These are phyloP conservation scores for Russula vinacea DNA, from an alignment of 768 basidiomycete genomes.

Conservation along the genomic window DNA sequence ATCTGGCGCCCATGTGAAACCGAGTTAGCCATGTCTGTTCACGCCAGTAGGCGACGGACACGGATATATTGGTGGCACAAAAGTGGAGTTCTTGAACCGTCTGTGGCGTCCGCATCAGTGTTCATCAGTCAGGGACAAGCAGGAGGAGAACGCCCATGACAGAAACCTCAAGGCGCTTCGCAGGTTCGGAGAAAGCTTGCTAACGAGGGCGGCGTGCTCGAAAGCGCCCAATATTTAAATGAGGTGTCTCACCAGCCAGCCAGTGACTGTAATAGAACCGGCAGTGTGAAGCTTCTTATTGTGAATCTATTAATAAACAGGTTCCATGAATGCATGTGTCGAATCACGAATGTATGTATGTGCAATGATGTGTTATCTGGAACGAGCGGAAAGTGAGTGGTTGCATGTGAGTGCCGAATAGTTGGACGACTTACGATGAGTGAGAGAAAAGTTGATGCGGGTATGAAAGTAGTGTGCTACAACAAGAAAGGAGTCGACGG, in stretches of 20 bases:
- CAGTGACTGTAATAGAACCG: conserved; percentile 10
- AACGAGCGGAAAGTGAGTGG: conserved; percentile 9
- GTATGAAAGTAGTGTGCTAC: conserved; percentile 12
- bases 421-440: conserved; percentile 22
- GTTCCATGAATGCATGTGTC: conserved; percentile 26
- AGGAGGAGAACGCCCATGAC: conserved; percentile 9
- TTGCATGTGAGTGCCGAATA: background rate
- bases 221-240: conserved; percentile 18
- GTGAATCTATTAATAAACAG: conserved; percentile 28
- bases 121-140: conserved; percentile 1
- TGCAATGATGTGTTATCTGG: conserved; percentile 18
- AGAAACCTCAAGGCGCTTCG: conserved; percentile 9
- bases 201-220: background rate
- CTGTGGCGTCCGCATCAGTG: conserved; percentile 19
- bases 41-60: conserved; percentile 18
- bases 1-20: conserved; percentile 27
- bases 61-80: conserved; percentile 12
- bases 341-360: conserved; percentile 26
- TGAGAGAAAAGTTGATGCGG: conserved; percentile 8
- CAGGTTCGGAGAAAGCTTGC: conserved; percentile 8
- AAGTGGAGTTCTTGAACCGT: background rate
- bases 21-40: conserved; percentile 5
- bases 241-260: conserved; percentile 3
- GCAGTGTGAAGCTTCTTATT: conserved; percentile 20
- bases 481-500: conserved; percentile 5